A percentile compares a stretch with the other conserved stretches of the same genome.
Conservation (phyloP, 1,284 basidiomycete species). For the Somion occarium region DNA sequence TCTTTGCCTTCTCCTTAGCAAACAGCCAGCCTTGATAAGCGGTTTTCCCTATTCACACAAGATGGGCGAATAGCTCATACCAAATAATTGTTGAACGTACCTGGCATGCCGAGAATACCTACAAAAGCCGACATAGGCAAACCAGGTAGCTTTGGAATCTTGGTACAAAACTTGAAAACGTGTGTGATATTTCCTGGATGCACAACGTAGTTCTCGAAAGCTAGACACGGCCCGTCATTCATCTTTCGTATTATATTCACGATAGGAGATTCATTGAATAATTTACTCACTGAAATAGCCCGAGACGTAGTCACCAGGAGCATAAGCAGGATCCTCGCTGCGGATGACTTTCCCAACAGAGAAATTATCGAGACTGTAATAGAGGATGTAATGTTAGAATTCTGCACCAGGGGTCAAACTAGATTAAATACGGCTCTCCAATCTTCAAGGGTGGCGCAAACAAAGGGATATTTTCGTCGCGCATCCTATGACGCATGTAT, state of each 20-base stretch:
- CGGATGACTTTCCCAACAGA: constrained; percentile 39
- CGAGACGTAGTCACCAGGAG: constrained; percentile 39
- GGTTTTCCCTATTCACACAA: constrained; percentile 11
- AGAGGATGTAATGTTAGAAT: background rate
- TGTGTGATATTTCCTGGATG: constrained; percentile 5
- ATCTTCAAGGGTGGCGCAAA: constrained; percentile 7
- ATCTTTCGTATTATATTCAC: background rate
- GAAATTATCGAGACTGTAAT: constrained; percentile 12
- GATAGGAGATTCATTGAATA: background rate
- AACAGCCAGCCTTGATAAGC: constrained; percentile 16
- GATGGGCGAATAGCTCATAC: background rate
- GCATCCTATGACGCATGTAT: constrained; percentile 32
- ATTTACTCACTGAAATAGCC: constrained; percentile 26
- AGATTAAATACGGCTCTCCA: constrained; percentile 6
- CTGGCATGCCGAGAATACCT: constrained; percentile 26
- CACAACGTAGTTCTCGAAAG: constrained; percentile 4
- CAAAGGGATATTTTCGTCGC: constrained; percentile 8
- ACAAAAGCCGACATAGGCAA: constrained; percentile 24
- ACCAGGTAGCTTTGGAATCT: constrained; percentile 16
- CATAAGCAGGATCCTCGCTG: constrained; percentile 33
- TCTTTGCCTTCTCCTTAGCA: constrained; percentile 19
- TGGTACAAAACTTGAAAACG: constrained; percentile 8
- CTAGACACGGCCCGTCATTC: background rate
- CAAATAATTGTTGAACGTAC: constrained; percentile 5
- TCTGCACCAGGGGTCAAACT: background rate